Evolutionary conservation across 1,284 basidiomycete species (phyloP), one percentile per base, ranked within the genome.

Genomic region (Ustilago nuda): DNA sequence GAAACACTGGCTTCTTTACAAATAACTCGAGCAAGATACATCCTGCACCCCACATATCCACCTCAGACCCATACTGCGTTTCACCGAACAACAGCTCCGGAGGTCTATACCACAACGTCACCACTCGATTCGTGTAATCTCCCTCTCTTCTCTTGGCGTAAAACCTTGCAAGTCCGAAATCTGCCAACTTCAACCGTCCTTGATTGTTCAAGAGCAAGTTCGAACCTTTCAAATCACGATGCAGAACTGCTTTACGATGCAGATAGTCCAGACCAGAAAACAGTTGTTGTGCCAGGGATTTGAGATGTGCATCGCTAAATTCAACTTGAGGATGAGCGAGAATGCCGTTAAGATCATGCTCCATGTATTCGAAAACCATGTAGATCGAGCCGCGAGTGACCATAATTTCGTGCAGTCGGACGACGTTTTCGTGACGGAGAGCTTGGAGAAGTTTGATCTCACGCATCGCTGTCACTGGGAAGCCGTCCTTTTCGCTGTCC

Each of bases 21-120:
- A 94, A 99, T 7, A 99, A 89, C 86, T 99, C 98, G 41, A 99
- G 90, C 91, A 99, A 98, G 83, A 99, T 99, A 86, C 96, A 99
- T 32, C 97, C 97, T 12, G 96, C 97, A 84, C 95, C 97, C 97
- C 97, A 99, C 91, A 97, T 97, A 84, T 99, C 97, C n/a, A 99
- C 96, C 83, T 98, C 97, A 2, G 94, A 92, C 1, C 95, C 96
- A 87, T 99, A 99, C 23, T 94, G 91, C 2, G 97, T 99, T 54
- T 95, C 94, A 17, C 97, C 98, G 77, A 99, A 92, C 45, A 99
- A 87, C 54, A 99, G 88, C 86, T 99, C 98, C 4, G 96, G 97
- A 5, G 94, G 94, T 52, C 97, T 91, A 87, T 99, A 99, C 98
- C 98, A 99, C 52, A 98, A 90, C 13, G 97, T 99, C 78, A 99